Evolutionary conservation across 805 yeast genomes (phyloP), one percentile per base, ranked within the genome.

Genomic region (Sugiyamaella qingdaonensis): DNA sequence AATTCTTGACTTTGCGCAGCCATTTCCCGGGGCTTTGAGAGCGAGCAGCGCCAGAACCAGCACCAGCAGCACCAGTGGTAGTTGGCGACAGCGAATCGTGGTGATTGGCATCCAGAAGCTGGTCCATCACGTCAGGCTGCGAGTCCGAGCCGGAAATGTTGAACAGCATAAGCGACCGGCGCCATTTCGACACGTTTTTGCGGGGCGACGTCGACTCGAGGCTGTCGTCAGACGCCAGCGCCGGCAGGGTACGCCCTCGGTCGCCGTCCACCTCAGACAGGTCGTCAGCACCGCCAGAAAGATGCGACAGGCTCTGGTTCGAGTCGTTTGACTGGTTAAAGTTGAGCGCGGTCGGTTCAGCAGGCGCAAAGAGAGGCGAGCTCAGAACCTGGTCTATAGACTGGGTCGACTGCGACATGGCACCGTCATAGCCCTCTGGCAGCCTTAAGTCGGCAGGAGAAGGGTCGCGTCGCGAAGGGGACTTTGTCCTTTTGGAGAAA

Each of bases 301-400:
- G 21, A 11, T 31, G 51, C 10, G 54, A 46, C 37, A 58, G 37
- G 37, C 59, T 57, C 4, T 56, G 48, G 49, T 52, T 58, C 19
- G 64, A 60, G 10, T 56, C 60, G 32, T 59, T 57, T 41, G 45
- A 32, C 16, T 48, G 58, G 18, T 37, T 33, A 4, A 27, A n/a
- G 32, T 16, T 29, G 1, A 54, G 49, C 4, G 51, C 47, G 16
- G 18, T 43, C n/a, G 49, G 42, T 13, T 21, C 14, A 10, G 18
- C 34, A 10, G 21, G 19, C 13, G 46, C 16, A 42, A 13, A 21
- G 13, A 46, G 24, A 2, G 37, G 39, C 8, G 32, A 18, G 10
- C 39, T 24, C 52, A 58, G 34, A 2, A 58, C 58, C 41, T 59
- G 60, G 37, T 59, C 63, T 18, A 59, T 58, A 3, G 61, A 58